A percentile compares a stretch with the other conserved stretches of the same genome.
Evolutionary conservation across 768 basidiomycete species (phyloP).

Genomic region (Agrocybe praecox): DNA sequence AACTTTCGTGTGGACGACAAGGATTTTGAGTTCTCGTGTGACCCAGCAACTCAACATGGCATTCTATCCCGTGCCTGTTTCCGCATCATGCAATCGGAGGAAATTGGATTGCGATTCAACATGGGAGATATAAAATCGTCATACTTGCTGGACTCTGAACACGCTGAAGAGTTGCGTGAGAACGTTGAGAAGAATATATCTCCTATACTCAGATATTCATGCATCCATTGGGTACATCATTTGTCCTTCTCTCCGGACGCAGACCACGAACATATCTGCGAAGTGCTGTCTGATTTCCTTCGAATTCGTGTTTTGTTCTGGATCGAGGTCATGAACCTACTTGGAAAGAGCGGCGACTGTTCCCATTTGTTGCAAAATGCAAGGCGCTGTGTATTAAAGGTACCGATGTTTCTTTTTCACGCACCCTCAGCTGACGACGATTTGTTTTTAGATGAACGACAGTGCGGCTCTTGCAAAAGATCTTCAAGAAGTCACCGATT

Average conservation of each 20-base stretch:
- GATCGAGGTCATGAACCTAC: constrained; percentile 29
- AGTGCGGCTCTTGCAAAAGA: not conserved
- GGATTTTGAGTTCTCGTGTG: constrained; percentile 1
- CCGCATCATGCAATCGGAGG: constrained; percentile 11
- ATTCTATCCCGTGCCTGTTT: constrained; percentile 15
- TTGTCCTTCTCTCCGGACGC: not conserved
- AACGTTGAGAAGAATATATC: constrained; percentile 9
- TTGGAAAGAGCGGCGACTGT: constrained; percentile 14
- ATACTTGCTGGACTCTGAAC: constrained; percentile 3
- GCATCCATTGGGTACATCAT: constrained; percentile 9
- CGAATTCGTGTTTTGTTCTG: constrained; percentile 20
- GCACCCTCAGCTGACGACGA: too few species aligned
- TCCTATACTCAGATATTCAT: constrained; percentile 4
- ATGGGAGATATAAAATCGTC: constrained; percentile 19
- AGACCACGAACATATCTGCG: not conserved
- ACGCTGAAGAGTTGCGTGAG: not conserved
- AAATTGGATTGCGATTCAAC: constrained; percentile 14
- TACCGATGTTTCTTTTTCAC: not conserved
- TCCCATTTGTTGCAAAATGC: constrained; percentile 14
- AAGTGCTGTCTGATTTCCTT: constrained; percentile 12
- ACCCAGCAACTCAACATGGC: not conserved
- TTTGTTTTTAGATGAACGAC: not conserved
- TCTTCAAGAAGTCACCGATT: constrained; percentile 17
- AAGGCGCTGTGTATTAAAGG: constrained; percentile 3
- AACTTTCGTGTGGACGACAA: not conserved